Evolutionary conservation across 1,284 basidiomycete genomes (phyloP), one percentile per base, ranked within the genome.

Genomic region (Limonomyces culmigenus): DNA sequence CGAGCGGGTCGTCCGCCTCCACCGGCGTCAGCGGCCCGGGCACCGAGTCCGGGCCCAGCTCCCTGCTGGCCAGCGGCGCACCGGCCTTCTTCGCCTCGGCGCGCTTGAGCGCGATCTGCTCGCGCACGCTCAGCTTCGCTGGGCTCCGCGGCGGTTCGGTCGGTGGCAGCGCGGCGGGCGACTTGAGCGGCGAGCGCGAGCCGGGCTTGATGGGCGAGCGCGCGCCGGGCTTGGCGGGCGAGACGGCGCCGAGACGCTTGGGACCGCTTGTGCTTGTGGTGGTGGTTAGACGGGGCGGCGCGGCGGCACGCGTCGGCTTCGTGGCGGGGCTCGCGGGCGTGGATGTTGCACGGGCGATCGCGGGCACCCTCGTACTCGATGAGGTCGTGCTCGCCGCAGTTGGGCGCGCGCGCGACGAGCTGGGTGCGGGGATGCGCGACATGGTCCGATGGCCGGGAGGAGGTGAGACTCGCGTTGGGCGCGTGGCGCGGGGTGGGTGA

Each of bases 51-150:
- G 51, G 17, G 51, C 55, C 6, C 62, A 50, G 19, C 35, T 43
- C 4, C 45, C 47, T 17, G 36, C 48, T 13, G 39, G 33, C 32
- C 42, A 45, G 15, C 44, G 45, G 49, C 8, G 46, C 25, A 29
- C 59, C 52, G 1, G 62, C 54, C 46, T 79, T 83, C 56, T 73
- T 79, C 1, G 70, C 75, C 47, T 80, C 74, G 1, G 80, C 77
- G 31, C 79, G 63, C 43, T 67, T 77, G 31, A 79, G 56, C 2
- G 79, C 79, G 45, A 84, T 81, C 19, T 70, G 73, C 43, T 81
- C 79, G 43, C 70, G 72, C 42, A 83, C 63, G 47, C 63, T 80
- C 29, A 80, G 42, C 36, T 57, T 59, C 8, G 56, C 45, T 1
- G 45, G 38, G 20, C 32, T 33, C 3, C 50, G 49, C 5, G 47